phyloP scores from a whole-genome alignment of 2,329 filamentous ascomycete species.

The Bimuria novae-zelandiae region DNA sequence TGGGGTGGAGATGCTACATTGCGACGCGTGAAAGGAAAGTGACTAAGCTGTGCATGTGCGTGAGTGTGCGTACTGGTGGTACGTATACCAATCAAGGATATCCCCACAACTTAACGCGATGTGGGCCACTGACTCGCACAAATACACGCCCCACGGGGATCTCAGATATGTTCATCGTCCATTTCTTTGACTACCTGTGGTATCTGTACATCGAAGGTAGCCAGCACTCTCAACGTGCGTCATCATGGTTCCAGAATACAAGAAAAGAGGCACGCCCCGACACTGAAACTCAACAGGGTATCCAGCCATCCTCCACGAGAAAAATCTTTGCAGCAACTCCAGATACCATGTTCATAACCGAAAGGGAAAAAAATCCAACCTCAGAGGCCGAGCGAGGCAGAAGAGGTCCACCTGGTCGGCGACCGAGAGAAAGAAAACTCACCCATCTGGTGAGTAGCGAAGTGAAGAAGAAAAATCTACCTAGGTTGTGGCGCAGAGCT shows the following conservation, averaged over 20 bases:
- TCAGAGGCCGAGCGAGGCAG: background rate
- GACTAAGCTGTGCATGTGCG: too few relatives aligned
- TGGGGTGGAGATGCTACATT: too few relatives aligned
- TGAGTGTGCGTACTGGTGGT: too few relatives aligned
- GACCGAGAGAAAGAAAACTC: background rate
- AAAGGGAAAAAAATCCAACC: background rate
- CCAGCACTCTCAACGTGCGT: background rate
- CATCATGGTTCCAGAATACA: background rate
- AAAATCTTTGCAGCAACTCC: background rate
- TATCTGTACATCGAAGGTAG: background rate
- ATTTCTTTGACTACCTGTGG: background rate
- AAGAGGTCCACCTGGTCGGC: background rate
- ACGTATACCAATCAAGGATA: too few relatives aligned
- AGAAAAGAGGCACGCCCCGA: background rate
- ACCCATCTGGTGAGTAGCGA: background rate
- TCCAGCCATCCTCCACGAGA: background rate
- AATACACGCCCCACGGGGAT: too few relatives aligned
- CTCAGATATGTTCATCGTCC: background rate
- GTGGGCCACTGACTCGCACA: too few relatives aligned
- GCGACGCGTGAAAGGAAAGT: too few relatives aligned
- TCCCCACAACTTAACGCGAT: too few relatives aligned
- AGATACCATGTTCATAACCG: background rate
- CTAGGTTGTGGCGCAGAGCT: conserved; percentile 2
- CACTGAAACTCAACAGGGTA: background rate
- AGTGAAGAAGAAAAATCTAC: background rate